These are phyloP conservation scores for Pseudomicrostroma phylloplanum DNA, from an alignment of 1,284 basidiomycete genomes.

Conservation along the genomic window DNA sequence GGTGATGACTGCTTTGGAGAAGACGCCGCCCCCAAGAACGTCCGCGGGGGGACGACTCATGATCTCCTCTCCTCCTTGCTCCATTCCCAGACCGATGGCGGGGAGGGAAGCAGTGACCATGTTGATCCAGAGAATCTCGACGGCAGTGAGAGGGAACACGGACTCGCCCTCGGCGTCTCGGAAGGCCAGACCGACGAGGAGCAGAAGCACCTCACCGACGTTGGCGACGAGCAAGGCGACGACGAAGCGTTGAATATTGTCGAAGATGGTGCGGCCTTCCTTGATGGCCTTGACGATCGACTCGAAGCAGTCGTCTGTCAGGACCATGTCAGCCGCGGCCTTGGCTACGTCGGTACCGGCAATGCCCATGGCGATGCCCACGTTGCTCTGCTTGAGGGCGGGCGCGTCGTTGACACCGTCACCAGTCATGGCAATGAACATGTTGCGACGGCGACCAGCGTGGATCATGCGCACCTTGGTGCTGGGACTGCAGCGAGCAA, in stretches of 20 bases:
- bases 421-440: slow-evolving; percentile 40
- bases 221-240: slow-evolving; percentile 42
- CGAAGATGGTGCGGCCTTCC: slow-evolving; percentile 42
- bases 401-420: slow-evolving; percentile 62
- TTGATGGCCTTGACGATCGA: slow-evolving; percentile 39
- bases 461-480: slow-evolving; percentile 46
- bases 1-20: slow-evolving; percentile 34
- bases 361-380: slow-evolving; percentile 62
- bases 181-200: slow-evolving; percentile 39
- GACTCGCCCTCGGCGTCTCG: slow-evolving; percentile 33
- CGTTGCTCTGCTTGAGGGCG: slow-evolving; percentile 56
- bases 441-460: slow-evolving; percentile 29
- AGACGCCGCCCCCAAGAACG: slow-evolving; percentile 33
- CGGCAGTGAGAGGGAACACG: slow-evolving; percentile 39
- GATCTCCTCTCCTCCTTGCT: slow-evolving; percentile 32
- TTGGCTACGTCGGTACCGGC: slow-evolving; percentile 65
- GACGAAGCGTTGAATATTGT: slow-evolving; percentile 44
- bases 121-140: slow-evolving; percentile 42
- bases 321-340: slow-evolving; percentile 51
- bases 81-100: slow-evolving; percentile 41
- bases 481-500: slow-evolving; percentile 41
- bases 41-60: slow-evolving; percentile 36
- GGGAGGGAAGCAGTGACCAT: slow-evolving; percentile 41
- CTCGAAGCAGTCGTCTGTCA: slow-evolving; percentile 42
- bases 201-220: slow-evolving; percentile 41